A percentile compares a stretch with the other conserved stretches of the same genome.
Evolutionary conservation across 192 early-diverging fungal species (phyloP).

Genomic region (Coemansia sp.): DNA sequence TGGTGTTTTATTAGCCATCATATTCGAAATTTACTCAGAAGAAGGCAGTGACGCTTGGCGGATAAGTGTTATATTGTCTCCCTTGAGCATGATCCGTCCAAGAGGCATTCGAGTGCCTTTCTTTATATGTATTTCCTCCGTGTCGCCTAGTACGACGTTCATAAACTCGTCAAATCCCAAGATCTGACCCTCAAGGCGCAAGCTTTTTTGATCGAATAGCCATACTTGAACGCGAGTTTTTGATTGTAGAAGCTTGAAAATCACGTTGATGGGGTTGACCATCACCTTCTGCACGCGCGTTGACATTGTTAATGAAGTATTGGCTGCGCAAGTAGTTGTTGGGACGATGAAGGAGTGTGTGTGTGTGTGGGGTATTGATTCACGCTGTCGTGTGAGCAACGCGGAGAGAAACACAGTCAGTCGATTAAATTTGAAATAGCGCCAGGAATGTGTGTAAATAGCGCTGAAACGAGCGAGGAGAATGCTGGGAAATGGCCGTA

Average conservation of each 20-base stretch:
- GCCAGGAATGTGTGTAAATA: not conserved
- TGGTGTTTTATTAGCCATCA: not conserved
- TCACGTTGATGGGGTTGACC: conserved; percentile 77
- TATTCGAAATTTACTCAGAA: not conserved
- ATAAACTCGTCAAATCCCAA: conserved; percentile 99
- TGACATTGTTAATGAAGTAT: conserved; percentile 36
- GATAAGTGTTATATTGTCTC: conserved; percentile 96
- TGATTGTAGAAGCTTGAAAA: conserved; percentile 95
- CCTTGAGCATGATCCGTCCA: conserved; percentile 92
- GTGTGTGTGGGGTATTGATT: not conserved
- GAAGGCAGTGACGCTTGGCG: conserved; percentile 35
- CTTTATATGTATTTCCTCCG: conserved; percentile 82
- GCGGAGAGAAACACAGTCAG: not conserved
- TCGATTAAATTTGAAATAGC: not conserved
- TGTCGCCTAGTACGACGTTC: conserved; percentile 92
- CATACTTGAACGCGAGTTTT: conserved; percentile 91
- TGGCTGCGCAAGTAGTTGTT: not conserved
- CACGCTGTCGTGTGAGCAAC: conserved; percentile 1
- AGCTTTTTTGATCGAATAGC: conserved; percentile 88
- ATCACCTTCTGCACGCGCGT: conserved; percentile 57
- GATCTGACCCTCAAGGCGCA: conserved; percentile 91
- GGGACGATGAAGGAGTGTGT: not conserved
- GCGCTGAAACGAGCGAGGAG: not conserved
- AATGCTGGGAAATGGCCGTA: conserved; percentile 12
- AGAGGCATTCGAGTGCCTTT: conserved; percentile 73